Conservation (phyloP, 495 filamentous ascomycete species). For the Tuber magnatum region DNA sequence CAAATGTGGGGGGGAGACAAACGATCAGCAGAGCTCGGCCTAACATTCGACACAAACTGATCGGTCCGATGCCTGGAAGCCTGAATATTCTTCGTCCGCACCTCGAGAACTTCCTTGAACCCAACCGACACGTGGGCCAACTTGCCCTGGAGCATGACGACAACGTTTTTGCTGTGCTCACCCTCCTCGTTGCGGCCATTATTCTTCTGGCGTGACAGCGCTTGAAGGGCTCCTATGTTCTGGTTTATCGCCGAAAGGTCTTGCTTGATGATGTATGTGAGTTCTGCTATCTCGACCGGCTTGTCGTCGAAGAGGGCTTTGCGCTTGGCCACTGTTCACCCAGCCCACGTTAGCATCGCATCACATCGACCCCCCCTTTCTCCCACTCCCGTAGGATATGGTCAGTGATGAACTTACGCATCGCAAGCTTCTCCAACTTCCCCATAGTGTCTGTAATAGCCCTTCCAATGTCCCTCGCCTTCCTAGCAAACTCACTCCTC, state of each 20-base stretch:
- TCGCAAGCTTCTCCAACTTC: slow-evolving; percentile 84
- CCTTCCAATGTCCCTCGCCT: slow-evolving; percentile 80
- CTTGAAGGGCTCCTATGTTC: slow-evolving; percentile 73
- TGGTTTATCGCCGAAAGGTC: slow-evolving; percentile 83
- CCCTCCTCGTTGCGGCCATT: slow-evolving; percentile 66
- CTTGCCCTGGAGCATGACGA: slow-evolving; percentile 86
- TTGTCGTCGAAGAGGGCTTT: slow-evolving; percentile 96
- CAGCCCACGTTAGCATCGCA: slow-evolving; percentile 2
- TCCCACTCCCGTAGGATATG: neutral
- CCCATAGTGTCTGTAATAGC: slow-evolving; percentile 88
- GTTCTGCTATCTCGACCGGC: slow-evolving; percentile 91
- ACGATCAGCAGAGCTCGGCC: slow-evolving; percentile 35
- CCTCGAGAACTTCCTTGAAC: slow-evolving; percentile 96
- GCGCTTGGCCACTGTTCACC: slow-evolving; percentile 69
- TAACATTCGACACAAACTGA: slow-evolving; percentile 79
- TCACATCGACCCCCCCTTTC: slow-evolving; percentile 8
- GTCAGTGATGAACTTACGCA: slow-evolving; percentile 51
- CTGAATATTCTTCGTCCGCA: slow-evolving; percentile 96
- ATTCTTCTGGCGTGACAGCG: slow-evolving; percentile 62
- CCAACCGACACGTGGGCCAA: slow-evolving; percentile 86
- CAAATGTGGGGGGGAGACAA: slow-evolving; percentile 26
- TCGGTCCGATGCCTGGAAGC: slow-evolving; percentile 85
- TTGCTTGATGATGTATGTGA: slow-evolving; percentile 96
- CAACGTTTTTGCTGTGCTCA: slow-evolving; percentile 96
- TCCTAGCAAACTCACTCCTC: slow-evolving; percentile 79